phyloP scores from a whole-genome alignment of 345 rosid genomes.

The Punica granatum region DNA sequence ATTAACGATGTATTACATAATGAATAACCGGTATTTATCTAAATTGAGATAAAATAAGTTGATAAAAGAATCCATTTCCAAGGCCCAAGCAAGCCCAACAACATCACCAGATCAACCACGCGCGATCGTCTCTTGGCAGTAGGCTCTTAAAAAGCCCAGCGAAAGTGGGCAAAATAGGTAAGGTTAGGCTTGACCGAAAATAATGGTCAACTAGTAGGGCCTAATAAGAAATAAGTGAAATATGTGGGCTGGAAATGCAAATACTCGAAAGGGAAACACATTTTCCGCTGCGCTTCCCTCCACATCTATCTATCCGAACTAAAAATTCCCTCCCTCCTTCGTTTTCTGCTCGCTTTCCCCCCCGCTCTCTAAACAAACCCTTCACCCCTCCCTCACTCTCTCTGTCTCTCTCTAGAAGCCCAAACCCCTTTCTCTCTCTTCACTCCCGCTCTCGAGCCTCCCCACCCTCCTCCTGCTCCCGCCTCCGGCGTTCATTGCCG shows the following conservation, averaged over 20 bases:
- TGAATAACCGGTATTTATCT: no score
- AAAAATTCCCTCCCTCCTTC: constrained; percentile 70
- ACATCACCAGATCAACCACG: no score
- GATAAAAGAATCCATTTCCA: no score
- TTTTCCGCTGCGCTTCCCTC: constrained; percentile 41
- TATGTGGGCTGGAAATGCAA: background rate
- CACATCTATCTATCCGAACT: constrained; percentile 59
- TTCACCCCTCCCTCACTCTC: constrained; percentile 13
- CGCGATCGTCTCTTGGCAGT: no score
- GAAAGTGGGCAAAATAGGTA: no score
- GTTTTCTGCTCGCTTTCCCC: constrained; percentile 33
- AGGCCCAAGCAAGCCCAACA: no score
- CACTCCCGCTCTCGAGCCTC: background rate
- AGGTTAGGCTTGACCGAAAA: background rate
- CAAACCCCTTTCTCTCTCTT: constrained; percentile 12
- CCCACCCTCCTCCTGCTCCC: background rate
- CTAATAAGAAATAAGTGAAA: background rate
- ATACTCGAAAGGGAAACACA: background rate
- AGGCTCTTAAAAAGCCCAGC: no score
- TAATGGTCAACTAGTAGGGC: background rate
- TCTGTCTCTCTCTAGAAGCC: background rate
- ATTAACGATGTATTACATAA: no score
- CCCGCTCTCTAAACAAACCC: constrained; percentile 7
- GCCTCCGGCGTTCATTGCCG: constrained; percentile 1
- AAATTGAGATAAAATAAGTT: no score